Percentiles rank a stretch among this genome's conserved stretches.
These are phyloP conservation scores for Plasmopara halstedii DNA, from an alignment of 352 stramenopile species.

Conservation along the genomic window DNA sequence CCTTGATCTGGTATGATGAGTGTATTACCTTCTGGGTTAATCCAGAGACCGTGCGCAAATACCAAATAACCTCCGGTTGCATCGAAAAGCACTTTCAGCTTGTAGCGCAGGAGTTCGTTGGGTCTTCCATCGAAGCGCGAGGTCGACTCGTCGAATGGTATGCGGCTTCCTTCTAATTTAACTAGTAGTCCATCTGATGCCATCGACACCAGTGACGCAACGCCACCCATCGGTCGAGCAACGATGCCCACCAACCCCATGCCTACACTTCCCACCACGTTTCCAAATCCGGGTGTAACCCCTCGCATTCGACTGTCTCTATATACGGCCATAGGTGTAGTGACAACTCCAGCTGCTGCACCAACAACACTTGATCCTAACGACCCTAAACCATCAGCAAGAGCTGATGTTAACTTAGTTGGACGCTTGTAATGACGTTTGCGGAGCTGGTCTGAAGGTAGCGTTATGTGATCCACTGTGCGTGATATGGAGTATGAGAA, in stretches of 20 bases:
- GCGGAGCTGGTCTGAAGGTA: constrained; percentile 51
- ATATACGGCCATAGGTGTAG: constrained; percentile 67
- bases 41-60: constrained; percentile 60
- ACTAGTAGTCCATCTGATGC: constrained; percentile 69
- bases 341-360: constrained; percentile 66
- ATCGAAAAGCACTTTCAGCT: constrained; percentile 63
- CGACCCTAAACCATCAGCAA: constrained; percentile 57
- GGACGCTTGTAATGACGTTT: constrained; percentile 59
- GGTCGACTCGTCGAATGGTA: constrained; percentile 24
- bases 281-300: constrained; percentile 46
- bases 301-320: constrained; percentile 59
- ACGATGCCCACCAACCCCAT: constrained; percentile 78
- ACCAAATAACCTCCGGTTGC: constrained; percentile 37
- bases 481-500: constrained; percentile 78
- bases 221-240: constrained; percentile 62
- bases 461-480: constrained; percentile 73
- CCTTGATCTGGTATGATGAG: constrained; percentile 10
- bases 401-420: constrained; percentile 49
- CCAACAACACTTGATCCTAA: constrained; percentile 71
- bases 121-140: constrained; percentile 39
- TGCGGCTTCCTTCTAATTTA: constrained; percentile 34
- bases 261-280: constrained; percentile 60
- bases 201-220: constrained; percentile 72
- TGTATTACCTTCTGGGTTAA: constrained; percentile 24
- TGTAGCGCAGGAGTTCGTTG: constrained; percentile 72